Percentiles rank a stretch among this genome's conserved stretches.
Evolutionary conservation across 352 stramenopile genomes (phyloP).

Genomic region (Globisporangium paroecandrum): DNA sequence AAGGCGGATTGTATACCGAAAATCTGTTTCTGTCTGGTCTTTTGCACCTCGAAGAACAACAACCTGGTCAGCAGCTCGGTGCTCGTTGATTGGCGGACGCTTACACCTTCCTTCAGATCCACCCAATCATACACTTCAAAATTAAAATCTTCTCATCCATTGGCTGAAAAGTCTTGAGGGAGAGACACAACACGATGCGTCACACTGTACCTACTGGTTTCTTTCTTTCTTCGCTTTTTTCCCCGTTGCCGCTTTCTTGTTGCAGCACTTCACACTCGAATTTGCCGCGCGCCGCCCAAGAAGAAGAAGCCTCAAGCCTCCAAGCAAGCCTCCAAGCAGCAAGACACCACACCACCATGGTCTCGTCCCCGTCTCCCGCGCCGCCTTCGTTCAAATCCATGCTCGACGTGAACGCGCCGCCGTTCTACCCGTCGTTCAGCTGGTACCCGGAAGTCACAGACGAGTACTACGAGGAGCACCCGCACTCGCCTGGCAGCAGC

Average conservation of each 20-base stretch:
- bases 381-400: constrained; percentile 37
- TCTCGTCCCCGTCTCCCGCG: constrained; percentile 16
- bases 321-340: neutral
- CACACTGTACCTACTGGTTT: neutral
- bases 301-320: constrained; percentile 7
- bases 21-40: constrained; percentile 11
- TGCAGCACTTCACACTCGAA: constrained; percentile 9
- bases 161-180: neutral
- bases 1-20: neutral
- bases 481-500: constrained; percentile 49
- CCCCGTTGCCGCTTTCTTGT: neutral
- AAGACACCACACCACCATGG: constrained; percentile 19
- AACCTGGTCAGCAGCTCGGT: neutral
- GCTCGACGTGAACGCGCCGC: constrained; percentile 49
- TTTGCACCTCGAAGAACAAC: neutral
- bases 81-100: neutral
- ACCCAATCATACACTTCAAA: neutral
- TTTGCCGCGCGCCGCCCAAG: constrained; percentile 17
- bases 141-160: neutral
- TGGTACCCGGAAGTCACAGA: constrained; percentile 60
- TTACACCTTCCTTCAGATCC: neutral
- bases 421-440: constrained; percentile 57
- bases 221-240: neutral
- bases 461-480: constrained; percentile 61
- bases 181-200: neutral